phyloP scores from a whole-genome alignment of 1,139 yeast species.

The Yamadazyma mexicana region DNA sequence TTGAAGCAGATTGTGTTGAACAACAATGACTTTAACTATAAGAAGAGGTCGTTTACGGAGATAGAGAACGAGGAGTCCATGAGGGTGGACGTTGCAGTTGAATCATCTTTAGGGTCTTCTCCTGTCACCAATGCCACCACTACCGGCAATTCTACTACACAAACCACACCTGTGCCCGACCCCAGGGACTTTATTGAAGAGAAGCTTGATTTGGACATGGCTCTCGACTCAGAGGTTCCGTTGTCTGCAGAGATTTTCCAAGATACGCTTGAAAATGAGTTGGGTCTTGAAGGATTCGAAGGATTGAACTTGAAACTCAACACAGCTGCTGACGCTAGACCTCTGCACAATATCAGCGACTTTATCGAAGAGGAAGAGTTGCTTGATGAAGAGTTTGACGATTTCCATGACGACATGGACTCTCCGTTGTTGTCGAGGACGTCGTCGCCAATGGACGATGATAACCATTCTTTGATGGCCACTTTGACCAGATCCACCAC shows the following conservation, averaged over 20 bases:
- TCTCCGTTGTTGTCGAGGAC: slow-evolving; percentile 39
- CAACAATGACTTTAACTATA: slow-evolving; percentile 11
- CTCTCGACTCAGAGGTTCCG: neutral
- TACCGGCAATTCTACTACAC: slow-evolving; percentile 1
- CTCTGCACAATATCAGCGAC: slow-evolving; percentile 2
- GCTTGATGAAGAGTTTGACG: slow-evolving; percentile 16
- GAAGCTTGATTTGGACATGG: neutral
- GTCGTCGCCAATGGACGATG: slow-evolving; percentile 38
- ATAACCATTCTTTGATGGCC: slow-evolving; percentile 39
- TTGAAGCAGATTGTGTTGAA: slow-evolving; percentile 32
- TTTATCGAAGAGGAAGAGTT: slow-evolving; percentile 8
- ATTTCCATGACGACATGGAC: slow-evolving; percentile 23
- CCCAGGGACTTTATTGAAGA: neutral
- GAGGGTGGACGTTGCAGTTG: no score
- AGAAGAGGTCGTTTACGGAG: slow-evolving; percentile 34
- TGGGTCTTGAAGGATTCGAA: neutral
- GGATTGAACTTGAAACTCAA: slow-evolving; percentile 1
- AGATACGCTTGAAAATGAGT: neutral
- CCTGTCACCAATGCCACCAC: neutral
- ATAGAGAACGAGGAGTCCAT: slow-evolving; percentile 11
- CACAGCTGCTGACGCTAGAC: neutral
- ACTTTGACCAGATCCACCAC: slow-evolving; percentile 48
- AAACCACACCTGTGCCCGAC: neutral
- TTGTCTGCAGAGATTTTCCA: neutral
- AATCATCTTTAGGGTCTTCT: no score